These are phyloP conservation scores for Nothophoma quercina DNA, from an alignment of 2,329 filamentous ascomycete genomes.

Conservation along the genomic window DNA sequence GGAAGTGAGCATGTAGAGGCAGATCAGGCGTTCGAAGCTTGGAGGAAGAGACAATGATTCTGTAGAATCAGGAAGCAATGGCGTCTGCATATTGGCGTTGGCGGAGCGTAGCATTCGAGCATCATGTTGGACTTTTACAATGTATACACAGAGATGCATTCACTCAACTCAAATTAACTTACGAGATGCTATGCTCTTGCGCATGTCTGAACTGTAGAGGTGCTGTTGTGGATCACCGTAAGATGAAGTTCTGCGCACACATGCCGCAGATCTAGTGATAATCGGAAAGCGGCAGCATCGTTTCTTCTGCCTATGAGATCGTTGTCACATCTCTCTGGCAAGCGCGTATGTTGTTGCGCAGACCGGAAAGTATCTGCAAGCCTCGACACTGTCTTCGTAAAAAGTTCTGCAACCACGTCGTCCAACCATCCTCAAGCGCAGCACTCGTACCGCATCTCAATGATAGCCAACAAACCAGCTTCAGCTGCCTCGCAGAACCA, in stretches of 20 bases:
- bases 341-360: too few species aligned
- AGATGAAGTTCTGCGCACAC: too few species aligned
- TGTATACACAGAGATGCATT: neutral
- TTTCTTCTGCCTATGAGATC: too few species aligned
- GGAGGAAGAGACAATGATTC: slow-evolving; percentile 34
- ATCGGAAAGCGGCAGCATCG: too few species aligned
- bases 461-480: slow-evolving; percentile 8
- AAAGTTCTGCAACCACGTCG: neutral
- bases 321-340: too few species aligned
- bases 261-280: too few species aligned
- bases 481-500: neutral
- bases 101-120: slow-evolving; percentile 1
- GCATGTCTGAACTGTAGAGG: too few species aligned
- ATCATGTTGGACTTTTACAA: neutral
- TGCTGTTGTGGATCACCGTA: too few species aligned
- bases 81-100: slow-evolving; percentile 11
- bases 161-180: neutral
- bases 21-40: slow-evolving; percentile 46
- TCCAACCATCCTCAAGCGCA: slow-evolving; percentile 9
- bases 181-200: neutral
- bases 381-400: too few species aligned
- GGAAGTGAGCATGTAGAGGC: slow-evolving; percentile 59
- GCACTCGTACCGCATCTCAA: slow-evolving; percentile 6
- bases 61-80: neutral
- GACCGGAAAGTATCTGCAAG: too few species aligned